A percentile compares a stretch with the other conserved stretches of the same genome.
Conservation (phyloP, 495 filamentous ascomycete species). For the Penicillium pancosmium region DNA sequence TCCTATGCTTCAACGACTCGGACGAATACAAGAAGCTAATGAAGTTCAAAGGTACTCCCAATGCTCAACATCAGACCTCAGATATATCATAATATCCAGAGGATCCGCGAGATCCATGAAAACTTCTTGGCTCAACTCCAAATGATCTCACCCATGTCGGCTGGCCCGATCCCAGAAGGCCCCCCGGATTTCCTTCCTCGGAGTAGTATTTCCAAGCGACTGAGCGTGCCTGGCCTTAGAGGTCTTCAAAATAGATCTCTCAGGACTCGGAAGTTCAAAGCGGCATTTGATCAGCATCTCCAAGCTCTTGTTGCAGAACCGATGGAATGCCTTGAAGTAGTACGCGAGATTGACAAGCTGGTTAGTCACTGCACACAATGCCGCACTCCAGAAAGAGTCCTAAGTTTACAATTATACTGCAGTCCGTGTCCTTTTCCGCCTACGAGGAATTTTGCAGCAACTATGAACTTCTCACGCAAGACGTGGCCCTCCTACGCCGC, state of each 20-base stretch:
- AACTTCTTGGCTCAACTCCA: slow-evolving; percentile 41
- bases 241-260: slow-evolving; percentile 34
- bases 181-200: slow-evolving; percentile 25
- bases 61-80: slow-evolving; percentile 38
- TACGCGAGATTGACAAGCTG: slow-evolving; percentile 73
- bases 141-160: slow-evolving; percentile 33
- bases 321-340: slow-evolving; percentile 70
- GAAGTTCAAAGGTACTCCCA: slow-evolving; percentile 35
- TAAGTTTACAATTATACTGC: not conserved
- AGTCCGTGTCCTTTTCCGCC: slow-evolving; percentile 80
- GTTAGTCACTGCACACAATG: slow-evolving; percentile 44
- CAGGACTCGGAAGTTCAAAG: slow-evolving; percentile 31
- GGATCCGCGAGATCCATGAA: slow-evolving; percentile 49
- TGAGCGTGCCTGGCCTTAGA: slow-evolving; percentile 31
- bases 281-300: slow-evolving; percentile 30
- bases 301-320: slow-evolving; percentile 65
- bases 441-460: slow-evolving; percentile 90
- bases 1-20: not conserved
- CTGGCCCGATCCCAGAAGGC: slow-evolving; percentile 15
- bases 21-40: not conserved
- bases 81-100: slow-evolving; percentile 48
- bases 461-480: slow-evolving; percentile 80
- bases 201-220: slow-evolving; percentile 21
- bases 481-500: slow-evolving; percentile 68
- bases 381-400: not conserved